phyloP scores from a whole-genome alignment of 2,329 filamentous ascomycete species.

The Neofusicoccum kwambonambiense region DNA sequence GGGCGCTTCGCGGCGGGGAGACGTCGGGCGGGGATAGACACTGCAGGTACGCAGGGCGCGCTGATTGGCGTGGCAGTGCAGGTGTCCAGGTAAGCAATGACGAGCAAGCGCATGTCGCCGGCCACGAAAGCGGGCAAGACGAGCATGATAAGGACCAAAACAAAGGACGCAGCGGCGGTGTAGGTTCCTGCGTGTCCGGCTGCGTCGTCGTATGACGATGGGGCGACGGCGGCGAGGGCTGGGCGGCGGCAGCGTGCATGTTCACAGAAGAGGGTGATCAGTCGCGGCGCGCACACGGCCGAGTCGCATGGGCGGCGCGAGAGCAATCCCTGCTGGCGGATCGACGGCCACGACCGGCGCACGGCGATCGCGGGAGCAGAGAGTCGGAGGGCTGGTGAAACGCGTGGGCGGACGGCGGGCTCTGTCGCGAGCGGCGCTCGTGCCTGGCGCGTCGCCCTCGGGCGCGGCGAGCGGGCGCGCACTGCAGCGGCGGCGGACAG shows the following conservation, averaged over 20 bases:
- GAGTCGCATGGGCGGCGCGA: not conserved
- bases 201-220: constrained; percentile 11
- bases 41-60: constrained; percentile 3
- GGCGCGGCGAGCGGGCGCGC: not conserved
- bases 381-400: not conserved
- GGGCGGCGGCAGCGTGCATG: not conserved
- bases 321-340: constrained; percentile 5
- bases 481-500: not conserved
- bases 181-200: not conserved
- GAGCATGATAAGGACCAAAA: not conserved
- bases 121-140: not conserved
- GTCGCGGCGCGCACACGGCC: not conserved
- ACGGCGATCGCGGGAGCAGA: not conserved
- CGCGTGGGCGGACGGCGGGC: not conserved
- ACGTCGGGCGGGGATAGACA: not conserved
- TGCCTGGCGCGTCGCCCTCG: not conserved
- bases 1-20: too few species aligned
- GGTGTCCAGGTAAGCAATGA: not conserved
- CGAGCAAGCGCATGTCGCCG: not conserved
- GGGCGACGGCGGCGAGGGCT: not conserved
- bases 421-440: not conserved
- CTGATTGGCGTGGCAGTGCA: not conserved
- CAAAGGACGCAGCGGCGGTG: not conserved
- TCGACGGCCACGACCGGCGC: not conserved
- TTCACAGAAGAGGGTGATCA: not conserved